phyloP scores from a whole-genome alignment of 1,139 yeast genomes.

The Hanseniaspora gamundiae region DNA sequence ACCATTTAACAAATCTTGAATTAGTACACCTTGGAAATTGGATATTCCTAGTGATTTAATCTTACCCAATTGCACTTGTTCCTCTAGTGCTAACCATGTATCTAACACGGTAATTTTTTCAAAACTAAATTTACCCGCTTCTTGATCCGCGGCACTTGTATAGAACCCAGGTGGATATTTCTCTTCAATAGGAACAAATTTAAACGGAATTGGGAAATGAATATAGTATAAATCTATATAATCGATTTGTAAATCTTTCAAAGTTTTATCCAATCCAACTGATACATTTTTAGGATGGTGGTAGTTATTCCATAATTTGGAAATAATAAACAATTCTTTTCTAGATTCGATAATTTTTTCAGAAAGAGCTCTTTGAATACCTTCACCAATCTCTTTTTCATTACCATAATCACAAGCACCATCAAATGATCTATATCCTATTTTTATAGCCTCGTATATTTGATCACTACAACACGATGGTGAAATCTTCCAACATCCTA shows the following conservation, averaged over 20 bases:
- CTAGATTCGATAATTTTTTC: conserved; percentile 62
- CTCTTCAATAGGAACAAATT: conserved; percentile 57
- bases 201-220: conserved; percentile 72
- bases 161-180: conserved; percentile 65
- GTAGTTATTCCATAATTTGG: conserved; percentile 72
- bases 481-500: conserved; percentile 60
- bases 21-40: conserved; percentile 64
- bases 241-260: conserved; percentile 52
- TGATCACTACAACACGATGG: conserved; percentile 44
- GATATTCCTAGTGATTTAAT: conserved; percentile 74
- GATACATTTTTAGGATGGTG: conserved; percentile 46
- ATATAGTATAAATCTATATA: conserved; percentile 65
- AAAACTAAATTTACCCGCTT: conserved; percentile 32
- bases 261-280: conserved; percentile 48
- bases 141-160: conserved; percentile 41
- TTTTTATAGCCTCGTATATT: conserved; percentile 53
- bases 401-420: conserved; percentile 75
- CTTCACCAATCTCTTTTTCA: conserved; percentile 62
- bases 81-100: conserved; percentile 74
- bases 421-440: conserved; percentile 65
- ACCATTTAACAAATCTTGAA: conserved; percentile 63
- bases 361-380: conserved; percentile 48
- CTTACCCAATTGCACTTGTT: conserved; percentile 44
- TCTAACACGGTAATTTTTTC: conserved; percentile 60
- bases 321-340: conserved; percentile 61